Conservation (phyloP, 2,329 filamentous ascomycete genomes). For the Orbilia ellipsospora region DNA sequence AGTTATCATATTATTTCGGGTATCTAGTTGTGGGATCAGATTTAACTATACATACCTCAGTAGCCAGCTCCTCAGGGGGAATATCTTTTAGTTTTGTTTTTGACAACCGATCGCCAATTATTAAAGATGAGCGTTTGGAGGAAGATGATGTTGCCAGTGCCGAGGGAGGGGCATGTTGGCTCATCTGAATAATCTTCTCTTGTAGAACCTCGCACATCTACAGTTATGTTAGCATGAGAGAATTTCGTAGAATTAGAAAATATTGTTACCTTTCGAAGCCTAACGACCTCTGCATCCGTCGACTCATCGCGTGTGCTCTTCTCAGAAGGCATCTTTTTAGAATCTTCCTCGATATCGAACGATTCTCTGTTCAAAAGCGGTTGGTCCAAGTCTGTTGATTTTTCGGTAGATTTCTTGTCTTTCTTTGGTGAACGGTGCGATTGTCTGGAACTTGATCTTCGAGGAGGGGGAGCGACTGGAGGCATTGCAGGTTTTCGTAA, state of each 20-base stretch:
- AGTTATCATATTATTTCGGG: constrained; percentile 1
- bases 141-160: constrained; percentile 19
- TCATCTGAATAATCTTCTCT: constrained; percentile 54
- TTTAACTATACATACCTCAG: constrained; percentile 29
- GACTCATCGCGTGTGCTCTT: constrained; percentile 34
- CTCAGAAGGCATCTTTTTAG: constrained; percentile 40
- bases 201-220: constrained; percentile 54
- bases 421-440: constrained; percentile 32
- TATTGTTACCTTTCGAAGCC: constrained; percentile 47
- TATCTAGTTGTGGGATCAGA: neutral
- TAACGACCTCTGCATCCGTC: constrained; percentile 41
- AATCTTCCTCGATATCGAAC: constrained; percentile 37
- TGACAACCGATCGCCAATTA: constrained; percentile 44
- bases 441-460: constrained; percentile 50
- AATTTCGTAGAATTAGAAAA: neutral
- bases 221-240: neutral
- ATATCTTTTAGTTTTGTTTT: constrained; percentile 48
- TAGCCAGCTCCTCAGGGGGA: constrained; percentile 42
- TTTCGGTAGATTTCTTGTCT: constrained; percentile 31
- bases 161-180: constrained; percentile 41
- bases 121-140: constrained; percentile 49
- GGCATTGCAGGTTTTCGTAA: constrained; percentile 27
- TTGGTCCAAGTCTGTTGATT: constrained; percentile 32
- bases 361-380: constrained; percentile 45
- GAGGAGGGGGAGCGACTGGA: constrained; percentile 45